Evolutionary conservation across 305 asterid species (phyloP).

Genomic region (Petunia hybrid): DNA sequence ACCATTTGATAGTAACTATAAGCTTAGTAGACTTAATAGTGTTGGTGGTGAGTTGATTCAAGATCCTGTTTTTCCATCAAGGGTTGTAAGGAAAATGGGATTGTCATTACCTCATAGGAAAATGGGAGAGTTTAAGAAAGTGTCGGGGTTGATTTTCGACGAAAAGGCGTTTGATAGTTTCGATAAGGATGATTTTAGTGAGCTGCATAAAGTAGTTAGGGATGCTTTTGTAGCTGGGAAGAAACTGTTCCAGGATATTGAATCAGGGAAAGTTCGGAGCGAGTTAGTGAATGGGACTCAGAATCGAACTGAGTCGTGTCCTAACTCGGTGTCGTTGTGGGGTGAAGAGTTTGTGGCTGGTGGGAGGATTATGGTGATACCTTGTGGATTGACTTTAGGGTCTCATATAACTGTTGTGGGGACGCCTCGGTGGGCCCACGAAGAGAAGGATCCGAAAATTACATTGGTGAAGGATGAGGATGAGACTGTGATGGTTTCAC

Average conservation of each 20-base stretch:
- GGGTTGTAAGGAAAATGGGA: constrained; percentile 16
- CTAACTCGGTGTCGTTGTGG: constrained; percentile 59
- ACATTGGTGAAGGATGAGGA: constrained; percentile 43
- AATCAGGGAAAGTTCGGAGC: constrained; percentile 55
- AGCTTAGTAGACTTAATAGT: constrained; percentile 9
- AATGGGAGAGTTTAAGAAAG: constrained; percentile 57
- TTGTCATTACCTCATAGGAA: constrained; percentile 42
- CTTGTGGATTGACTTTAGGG: constrained; percentile 91
- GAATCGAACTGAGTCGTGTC: constrained; percentile 59
- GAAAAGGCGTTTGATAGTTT: constrained; percentile 58
- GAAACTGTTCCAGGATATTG: constrained; percentile 62
- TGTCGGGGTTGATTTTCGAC: constrained; percentile 72
- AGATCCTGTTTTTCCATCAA: constrained; percentile 37
- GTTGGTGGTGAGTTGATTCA: constrained; percentile 30
- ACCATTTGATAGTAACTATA: not conserved
- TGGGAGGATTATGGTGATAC: constrained; percentile 68
- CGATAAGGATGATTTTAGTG: constrained; percentile 67
- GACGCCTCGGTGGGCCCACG: constrained; percentile 62
- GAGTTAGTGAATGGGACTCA: constrained; percentile 49
- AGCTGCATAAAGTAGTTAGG: constrained; percentile 69
- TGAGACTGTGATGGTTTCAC: constrained; percentile 58
- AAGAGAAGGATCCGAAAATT: constrained; percentile 56
- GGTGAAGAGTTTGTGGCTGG: constrained; percentile 53
- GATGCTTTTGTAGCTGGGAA: constrained; percentile 81
- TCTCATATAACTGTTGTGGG: constrained; percentile 92